Conservation (phyloP, 1,139 yeast species). For the Diutina neorugosa region DNA sequence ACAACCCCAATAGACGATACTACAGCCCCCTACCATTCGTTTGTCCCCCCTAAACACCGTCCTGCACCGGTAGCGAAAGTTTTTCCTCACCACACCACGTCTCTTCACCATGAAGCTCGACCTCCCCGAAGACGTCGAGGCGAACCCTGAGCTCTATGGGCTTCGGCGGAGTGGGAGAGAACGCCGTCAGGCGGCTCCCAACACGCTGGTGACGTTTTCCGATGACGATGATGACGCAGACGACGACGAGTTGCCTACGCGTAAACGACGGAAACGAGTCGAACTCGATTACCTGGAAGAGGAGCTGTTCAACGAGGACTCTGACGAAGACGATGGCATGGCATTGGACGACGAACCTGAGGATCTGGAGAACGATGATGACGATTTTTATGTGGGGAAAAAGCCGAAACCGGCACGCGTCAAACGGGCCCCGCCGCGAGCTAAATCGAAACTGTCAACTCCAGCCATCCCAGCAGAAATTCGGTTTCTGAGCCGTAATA, state of each 20-base stretch:
- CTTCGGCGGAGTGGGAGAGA: conserved; percentile 79
- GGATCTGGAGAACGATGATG: conserved; percentile 12
- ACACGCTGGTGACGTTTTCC: conserved; percentile 8
- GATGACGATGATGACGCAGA: conserved; percentile 16
- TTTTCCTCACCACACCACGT: background rate
- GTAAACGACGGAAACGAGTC: background rate
- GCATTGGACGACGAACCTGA: conserved; percentile 18
- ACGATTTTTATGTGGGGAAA: conserved; percentile 4
- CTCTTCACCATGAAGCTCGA: conserved; percentile 1
- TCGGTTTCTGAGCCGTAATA: conserved; percentile 69
- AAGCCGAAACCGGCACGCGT: background rate
- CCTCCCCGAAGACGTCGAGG: conserved; percentile 9
- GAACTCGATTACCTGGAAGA: conserved; percentile 7
- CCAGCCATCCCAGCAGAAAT: conserved; percentile 26
- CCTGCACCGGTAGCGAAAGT: conserved; percentile 1
- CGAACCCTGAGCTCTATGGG: conserved; percentile 84
- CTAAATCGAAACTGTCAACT: conserved; percentile 6
- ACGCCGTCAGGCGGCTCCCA: conserved; percentile 15
- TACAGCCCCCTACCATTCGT: background rate
- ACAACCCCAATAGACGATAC: background rate
- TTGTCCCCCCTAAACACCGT: background rate
- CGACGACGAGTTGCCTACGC: conserved; percentile 13
- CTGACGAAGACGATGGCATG: conserved; percentile 16
- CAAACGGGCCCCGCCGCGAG: background rate
- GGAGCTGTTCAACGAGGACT: conserved; percentile 11